Evolutionary conservation across 2,329 filamentous ascomycete genomes (phyloP).

Genomic region (Epicoccum nigrum): DNA sequence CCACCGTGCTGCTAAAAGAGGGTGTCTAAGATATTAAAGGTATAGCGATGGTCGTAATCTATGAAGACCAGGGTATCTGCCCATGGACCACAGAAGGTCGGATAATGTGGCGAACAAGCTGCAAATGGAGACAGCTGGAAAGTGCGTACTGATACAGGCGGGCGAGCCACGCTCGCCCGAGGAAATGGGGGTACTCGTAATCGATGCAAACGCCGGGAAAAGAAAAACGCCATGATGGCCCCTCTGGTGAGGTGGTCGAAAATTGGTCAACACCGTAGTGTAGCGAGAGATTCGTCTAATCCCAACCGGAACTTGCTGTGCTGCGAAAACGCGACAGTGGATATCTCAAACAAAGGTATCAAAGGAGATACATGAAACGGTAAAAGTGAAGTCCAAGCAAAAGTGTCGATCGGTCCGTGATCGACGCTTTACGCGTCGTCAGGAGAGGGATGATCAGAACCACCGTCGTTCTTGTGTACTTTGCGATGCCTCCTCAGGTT

Average conservation of each 20-base stretch:
- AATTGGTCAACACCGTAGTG: constrained; percentile 14
- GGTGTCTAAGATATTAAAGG: constrained; percentile 46
- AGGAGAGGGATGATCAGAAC: constrained; percentile 54
- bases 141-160: constrained; percentile 41
- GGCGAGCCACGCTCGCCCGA: constrained; percentile 28
- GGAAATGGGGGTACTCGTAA: constrained; percentile 35
- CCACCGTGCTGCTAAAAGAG: constrained; percentile 38
- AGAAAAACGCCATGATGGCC: constrained; percentile 26
- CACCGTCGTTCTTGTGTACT: constrained; percentile 81
- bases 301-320: constrained; percentile 34
- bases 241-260: constrained; percentile 11
- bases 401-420: constrained; percentile 32
- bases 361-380: constrained; percentile 27
- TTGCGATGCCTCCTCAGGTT: constrained; percentile 94
- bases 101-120: constrained; percentile 14
- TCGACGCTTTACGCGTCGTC: constrained; percentile 51
- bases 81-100: constrained; percentile 27
- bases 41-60: constrained; percentile 44
- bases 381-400: constrained; percentile 20
- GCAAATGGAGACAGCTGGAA: constrained; percentile 14
- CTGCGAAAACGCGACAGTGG: constrained; percentile 41
- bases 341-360: constrained; percentile 45
- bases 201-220: constrained; percentile 25
- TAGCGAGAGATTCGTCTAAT: constrained; percentile 40
- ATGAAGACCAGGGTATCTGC: constrained; percentile 26